Evolutionary conservation across 345 rosid genomes (phyloP).

Genomic region (Psidium friedrichsthalianum): DNA sequence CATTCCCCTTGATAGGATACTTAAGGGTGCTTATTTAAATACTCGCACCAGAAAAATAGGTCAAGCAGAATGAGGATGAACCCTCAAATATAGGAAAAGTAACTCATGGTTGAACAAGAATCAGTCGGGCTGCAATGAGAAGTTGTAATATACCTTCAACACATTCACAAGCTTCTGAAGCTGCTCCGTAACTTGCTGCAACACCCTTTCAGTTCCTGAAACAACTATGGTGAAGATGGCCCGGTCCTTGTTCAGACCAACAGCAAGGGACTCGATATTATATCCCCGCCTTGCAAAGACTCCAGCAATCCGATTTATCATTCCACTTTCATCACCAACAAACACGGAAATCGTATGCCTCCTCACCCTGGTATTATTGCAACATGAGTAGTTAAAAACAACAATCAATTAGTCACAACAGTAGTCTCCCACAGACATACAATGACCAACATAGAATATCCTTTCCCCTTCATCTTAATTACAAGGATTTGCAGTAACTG

Average conservation of each 20-base stretch:
- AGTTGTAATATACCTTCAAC: slow-evolving; percentile 39
- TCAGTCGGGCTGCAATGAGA: not conserved
- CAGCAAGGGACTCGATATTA: slow-evolving; percentile 97
- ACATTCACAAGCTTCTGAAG: slow-evolving; percentile 96
- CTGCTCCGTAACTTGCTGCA: slow-evolving; percentile 85
- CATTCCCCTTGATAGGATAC: not conserved
- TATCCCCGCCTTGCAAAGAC: slow-evolving; percentile 94
- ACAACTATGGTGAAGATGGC: slow-evolving; percentile 94
- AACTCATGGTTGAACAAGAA: not conserved
- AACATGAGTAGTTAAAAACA: not conserved
- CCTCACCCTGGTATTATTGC: slow-evolving; percentile 37
- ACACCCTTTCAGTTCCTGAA: slow-evolving; percentile 67
- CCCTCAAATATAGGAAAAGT: not conserved
- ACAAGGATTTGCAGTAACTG: not conserved
- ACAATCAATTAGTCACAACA: not conserved
- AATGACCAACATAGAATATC: not conserved
- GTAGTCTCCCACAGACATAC: not conserved
- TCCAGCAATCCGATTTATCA: slow-evolving; percentile 94
- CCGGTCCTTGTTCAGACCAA: slow-evolving; percentile 83
- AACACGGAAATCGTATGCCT: slow-evolving; percentile 82
- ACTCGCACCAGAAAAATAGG: not conserved
- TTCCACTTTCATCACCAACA: slow-evolving; percentile 98
- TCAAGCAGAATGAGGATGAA: not conserved
- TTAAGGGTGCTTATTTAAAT: not conserved
- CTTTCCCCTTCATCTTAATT: not conserved